Evolutionary conservation across 2,329 filamentous ascomycete species (phyloP), one percentile per base, ranked within the genome.

Genomic region (Lecanicillium sp.): DNA sequence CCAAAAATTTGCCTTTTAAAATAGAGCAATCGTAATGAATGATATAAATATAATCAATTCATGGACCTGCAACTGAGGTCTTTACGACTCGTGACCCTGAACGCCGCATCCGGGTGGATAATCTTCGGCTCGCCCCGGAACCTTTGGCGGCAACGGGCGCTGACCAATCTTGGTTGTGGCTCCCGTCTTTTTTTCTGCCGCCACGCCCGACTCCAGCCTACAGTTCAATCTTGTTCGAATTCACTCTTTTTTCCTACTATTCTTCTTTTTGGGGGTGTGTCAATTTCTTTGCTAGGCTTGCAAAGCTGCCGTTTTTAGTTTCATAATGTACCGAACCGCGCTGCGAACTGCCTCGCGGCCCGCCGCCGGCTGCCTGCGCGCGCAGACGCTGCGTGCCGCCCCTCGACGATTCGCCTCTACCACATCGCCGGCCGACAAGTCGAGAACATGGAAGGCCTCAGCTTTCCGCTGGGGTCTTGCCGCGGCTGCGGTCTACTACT

Each of bases 401-500:
- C 60, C 66, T 33, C 64, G 72, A 46, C 68, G 74, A 47, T 70
- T 75, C 45, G 63, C 69, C 46, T 76, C 72, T 40, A 76, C 75
- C 40, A 56, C 64, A 6, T 44, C 57, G 11, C 59, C 82, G 4
- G 70, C 77, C 48, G 68, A 77, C 55, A 85, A 79, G 65, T 78
- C 78, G 52, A 70, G 87, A 59, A 84, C 80, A 58, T 95, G 87
- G 85, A 94, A 89, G 73, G 83, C 79, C 59, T 72, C 79, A 37
- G 72, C 72, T 4, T 59, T 77, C 52, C 76, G 90, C 67, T 83
- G 87, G 77, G 86, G 79, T 48, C 57, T 92, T 40, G 89, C 87
- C 1, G 72, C 69, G 43, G 87, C 74, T 15, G 79, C 82, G 33
- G 66, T 97, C 36, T 98, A 97, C 67, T 96, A 86, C 64, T 98